These are phyloP conservation scores for Podosphaera aphanis DNA, from an alignment of 2,329 filamentous ascomycete species.

Conservation along the genomic window DNA sequence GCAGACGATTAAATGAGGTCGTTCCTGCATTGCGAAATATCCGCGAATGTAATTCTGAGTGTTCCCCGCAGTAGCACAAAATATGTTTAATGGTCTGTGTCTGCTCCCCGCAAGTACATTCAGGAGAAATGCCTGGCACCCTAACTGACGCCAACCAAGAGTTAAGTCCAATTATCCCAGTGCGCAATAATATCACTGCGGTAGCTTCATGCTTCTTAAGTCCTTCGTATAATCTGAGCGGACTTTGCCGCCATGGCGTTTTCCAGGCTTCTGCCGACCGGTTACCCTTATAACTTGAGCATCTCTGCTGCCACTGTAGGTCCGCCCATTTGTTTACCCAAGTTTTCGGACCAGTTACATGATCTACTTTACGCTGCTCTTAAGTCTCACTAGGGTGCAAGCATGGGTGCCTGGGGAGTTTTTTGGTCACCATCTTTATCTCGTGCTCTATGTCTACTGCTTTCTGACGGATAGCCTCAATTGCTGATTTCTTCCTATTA, in stretches of 20 bases:
- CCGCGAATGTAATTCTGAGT: not conserved
- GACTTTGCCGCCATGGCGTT: not conserved
- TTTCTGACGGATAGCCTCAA: not conserved
- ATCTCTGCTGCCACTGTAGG: not conserved
- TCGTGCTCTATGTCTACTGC: not conserved
- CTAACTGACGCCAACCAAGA: not conserved
- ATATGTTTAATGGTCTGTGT: not conserved
- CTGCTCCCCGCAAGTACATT: not conserved
- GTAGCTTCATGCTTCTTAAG: not conserved
- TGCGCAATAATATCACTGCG: not conserved
- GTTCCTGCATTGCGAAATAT: not conserved
- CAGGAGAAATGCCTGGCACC: not conserved
- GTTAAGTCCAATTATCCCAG: not conserved
- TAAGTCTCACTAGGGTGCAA: no score
- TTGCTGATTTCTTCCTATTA: not conserved
- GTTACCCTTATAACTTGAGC: not conserved
- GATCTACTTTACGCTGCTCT: not conserved
- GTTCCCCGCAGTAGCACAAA: not conserved
- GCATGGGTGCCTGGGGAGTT: no score
- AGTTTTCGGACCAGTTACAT: not conserved
- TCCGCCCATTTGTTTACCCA: not conserved
- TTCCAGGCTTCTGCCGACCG: not conserved
- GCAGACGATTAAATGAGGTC: not conserved
- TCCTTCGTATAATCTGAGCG: not conserved
- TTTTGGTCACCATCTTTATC: no score